A percentile compares a stretch with the other conserved stretches of the same genome.
These are phyloP conservation scores for Secale cereale DNA, from an alignment of 176 grass and related monocot genomes.

Conservation along the genomic window DNA sequence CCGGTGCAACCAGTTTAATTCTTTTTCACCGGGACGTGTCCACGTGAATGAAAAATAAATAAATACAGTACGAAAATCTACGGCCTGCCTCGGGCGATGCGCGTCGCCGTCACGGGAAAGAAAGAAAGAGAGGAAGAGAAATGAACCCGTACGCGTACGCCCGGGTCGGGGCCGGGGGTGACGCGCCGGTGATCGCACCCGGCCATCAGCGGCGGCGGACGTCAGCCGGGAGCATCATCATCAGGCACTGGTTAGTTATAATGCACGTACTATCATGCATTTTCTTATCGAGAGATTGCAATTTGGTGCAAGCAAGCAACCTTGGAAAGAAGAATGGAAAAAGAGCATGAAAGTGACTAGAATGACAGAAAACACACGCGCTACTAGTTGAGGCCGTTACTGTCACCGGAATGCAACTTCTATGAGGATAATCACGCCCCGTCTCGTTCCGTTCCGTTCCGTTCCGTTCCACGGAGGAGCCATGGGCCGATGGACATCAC, in stretches of 20 bases:
- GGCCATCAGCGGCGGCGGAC: neutral
- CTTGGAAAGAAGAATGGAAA: neutral
- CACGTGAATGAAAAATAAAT: neutral
- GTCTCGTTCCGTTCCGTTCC: neutral
- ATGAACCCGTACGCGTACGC: too few species aligned
- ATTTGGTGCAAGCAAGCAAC: neutral
- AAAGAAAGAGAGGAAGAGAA: neutral
- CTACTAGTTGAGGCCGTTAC: neutral
- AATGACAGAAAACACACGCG: neutral
- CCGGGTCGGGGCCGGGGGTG: neutral
- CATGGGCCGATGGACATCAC: conserved; percentile 1
- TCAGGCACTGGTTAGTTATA: neutral
- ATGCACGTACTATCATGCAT: neutral
- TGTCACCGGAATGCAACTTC: too few species aligned
- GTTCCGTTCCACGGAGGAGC: neutral
- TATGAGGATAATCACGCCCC: too few species aligned
- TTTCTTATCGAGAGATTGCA: neutral
- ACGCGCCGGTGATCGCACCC: conserved; percentile 12
- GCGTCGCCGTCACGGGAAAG: neutral
- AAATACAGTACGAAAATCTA: neutral
- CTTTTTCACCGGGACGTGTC: neutral
- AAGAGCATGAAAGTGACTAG: neutral
- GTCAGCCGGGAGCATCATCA: neutral
- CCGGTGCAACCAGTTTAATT: too few species aligned
- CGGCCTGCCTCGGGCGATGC: neutral